Percentiles rank a stretch among this genome's conserved stretches.
Conservation (phyloP, 1,139 yeast species). For the Diutina neorugosa region DNA sequence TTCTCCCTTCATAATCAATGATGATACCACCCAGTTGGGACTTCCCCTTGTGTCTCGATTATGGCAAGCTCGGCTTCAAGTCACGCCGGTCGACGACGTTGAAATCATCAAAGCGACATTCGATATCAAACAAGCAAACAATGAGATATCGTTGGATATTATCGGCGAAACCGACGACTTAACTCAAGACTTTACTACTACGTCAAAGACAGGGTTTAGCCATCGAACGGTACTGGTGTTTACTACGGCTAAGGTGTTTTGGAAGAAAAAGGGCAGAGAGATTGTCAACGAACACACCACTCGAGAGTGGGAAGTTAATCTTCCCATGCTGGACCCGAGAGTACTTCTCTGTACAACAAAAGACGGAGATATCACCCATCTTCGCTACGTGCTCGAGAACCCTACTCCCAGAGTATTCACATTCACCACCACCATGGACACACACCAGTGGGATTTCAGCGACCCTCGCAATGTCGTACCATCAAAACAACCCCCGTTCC, state of each 20-base stretch:
- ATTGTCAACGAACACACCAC: not conserved
- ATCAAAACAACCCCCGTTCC: slow-evolving; percentile 1
- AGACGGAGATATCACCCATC: not conserved
- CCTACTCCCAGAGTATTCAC: slow-evolving; percentile 3
- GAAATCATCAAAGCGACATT: not conserved
- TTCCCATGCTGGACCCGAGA: slow-evolving; percentile 2
- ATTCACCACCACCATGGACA: not conserved
- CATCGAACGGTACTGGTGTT: not conserved
- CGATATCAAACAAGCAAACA: not conserved
- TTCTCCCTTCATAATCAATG: not conserved
- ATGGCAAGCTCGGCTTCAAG: not conserved
- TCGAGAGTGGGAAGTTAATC: not conserved
- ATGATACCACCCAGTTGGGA: not conserved
- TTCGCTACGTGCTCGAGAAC: slow-evolving; percentile 1
- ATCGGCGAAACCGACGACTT: not conserved
- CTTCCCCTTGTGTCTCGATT: not conserved
- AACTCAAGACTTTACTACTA: not conserved
- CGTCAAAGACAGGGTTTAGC: slow-evolving; percentile 1
- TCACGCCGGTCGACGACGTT: not conserved
- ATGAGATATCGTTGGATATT: not conserved
- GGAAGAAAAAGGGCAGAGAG: not conserved
- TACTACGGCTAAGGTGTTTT: not conserved
- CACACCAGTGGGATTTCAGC: not conserved
- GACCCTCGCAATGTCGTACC: not conserved
- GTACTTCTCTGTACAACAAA: not conserved